A percentile compares a stretch with the other conserved stretches of the same genome.
These are phyloP conservation scores for Penicillium desertorum DNA, from an alignment of 495 filamentous ascomycete species.

Conservation along the genomic window DNA sequence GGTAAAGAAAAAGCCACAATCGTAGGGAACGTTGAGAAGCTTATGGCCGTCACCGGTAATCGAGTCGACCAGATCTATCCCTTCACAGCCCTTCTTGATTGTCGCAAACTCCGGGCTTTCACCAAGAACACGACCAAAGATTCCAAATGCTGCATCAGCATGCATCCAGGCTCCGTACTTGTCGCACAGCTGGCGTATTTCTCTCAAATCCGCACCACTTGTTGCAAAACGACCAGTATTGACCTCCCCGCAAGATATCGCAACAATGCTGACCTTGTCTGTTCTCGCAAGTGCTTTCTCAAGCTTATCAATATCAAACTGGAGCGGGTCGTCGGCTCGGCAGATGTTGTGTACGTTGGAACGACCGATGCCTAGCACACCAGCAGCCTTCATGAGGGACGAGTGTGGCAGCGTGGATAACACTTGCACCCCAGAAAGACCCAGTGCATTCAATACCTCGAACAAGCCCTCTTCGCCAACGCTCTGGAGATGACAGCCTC, in stretches of 20 bases:
- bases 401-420: constrained; percentile 82
- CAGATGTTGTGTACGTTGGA: constrained; percentile 60
- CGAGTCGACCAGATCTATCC: constrained; percentile 83
- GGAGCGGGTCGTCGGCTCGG: constrained; percentile 55
- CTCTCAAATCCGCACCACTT: constrained; percentile 56
- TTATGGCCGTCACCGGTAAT: constrained; percentile 88
- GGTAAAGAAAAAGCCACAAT: constrained; percentile 86
- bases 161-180: constrained; percentile 82
- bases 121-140: constrained; percentile 70
- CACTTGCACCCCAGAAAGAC: constrained; percentile 67
- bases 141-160: constrained; percentile 87
- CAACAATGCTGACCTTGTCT: constrained; percentile 68
- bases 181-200: constrained; percentile 68
- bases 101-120: constrained; percentile 56
- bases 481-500: constrained; percentile 40
- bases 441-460: constrained; percentile 60
- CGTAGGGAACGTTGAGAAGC: constrained; percentile 93
- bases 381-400: constrained; percentile 78
- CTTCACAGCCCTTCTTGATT: constrained; percentile 56
- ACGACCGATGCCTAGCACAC: constrained; percentile 77
- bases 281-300: constrained; percentile 51
- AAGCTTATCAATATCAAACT: constrained; percentile 62
- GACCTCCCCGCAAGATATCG: constrained; percentile 80
- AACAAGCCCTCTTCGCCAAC: constrained; percentile 71
- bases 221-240: constrained; percentile 87